Evolutionary conservation across 306 rosid species (phyloP), one percentile per base, ranked within the genome.

Genomic region (Potentilla sterilis): DNA sequence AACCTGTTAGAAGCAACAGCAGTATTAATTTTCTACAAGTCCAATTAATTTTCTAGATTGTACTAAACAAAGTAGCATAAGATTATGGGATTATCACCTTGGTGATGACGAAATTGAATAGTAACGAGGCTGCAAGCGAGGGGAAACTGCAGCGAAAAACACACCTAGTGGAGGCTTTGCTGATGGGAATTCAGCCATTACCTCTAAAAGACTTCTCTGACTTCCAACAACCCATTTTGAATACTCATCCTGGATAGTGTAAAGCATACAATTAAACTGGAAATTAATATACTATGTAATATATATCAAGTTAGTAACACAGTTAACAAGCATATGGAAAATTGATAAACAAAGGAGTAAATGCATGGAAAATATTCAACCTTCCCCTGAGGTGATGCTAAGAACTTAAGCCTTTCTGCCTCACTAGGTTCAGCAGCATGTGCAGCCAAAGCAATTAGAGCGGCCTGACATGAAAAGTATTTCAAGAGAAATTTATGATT

Each of bases 21-120:
- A 67, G 49, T 70, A 70, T 70, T 76, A 43, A 46, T 55, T 51
- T 40, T 63, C 61, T 11, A 61, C 35, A 59, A 22, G 10, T 42
- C 49, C 78, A 34, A 28, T 0, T 6, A 57, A 57, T 11, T 28
- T 61, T 43, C 42, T 61, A 59, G 43, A 59, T 43, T 28, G 59
- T 28, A 73, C 69, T 44, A 24, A 22, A 69, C 57, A 44, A 69
- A 44, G 48, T 44, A 9, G 72, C 22, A 38, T 13, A 59, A 13
- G 48, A 21, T 37, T 46, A 63, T 67, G 49, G 8, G 48, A 21
- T 37, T 46, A 63, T 67, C 38, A 96, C 99, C 98, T 90, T 72
- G 98, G 98, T 44, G 99, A 96, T 59, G 99, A 96, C 28, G 99
- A 96, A 79, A 96, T 96, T 69, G 99, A 96, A 85, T 96, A 92